Conservation (phyloP, 345 rosid species). For the Geranium rotundifolium region DNA sequence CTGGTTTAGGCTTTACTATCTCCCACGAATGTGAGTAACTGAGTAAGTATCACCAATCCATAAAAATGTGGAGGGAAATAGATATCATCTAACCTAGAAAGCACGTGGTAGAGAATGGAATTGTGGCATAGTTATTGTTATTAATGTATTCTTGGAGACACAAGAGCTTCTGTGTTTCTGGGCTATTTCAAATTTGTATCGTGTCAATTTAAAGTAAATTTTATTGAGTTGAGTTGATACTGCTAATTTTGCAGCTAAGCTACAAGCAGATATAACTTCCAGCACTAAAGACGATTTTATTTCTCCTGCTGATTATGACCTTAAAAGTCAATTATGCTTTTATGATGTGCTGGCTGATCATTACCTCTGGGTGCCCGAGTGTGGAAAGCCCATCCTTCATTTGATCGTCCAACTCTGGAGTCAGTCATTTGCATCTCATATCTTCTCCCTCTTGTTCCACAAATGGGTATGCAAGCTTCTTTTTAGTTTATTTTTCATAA, state of each 20-base stretch:
- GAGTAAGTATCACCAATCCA: neutral
- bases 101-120: no score
- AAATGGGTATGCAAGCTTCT: slow-evolving; percentile 61
- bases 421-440: slow-evolving; percentile 89
- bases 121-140: no score
- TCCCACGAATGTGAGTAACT: neutral
- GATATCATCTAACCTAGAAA: no score
- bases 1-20: neutral
- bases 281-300: slow-evolving; percentile 57
- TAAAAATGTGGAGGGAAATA: no score
- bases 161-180: no score
- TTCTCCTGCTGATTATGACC: slow-evolving; percentile 30
- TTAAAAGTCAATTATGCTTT: slow-evolving; percentile 55
- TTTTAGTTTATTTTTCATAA: neutral
- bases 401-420: slow-evolving; percentile 95
- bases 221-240: neutral
- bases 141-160: no score
- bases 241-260: slow-evolving; percentile 14
- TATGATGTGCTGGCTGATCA: slow-evolving; percentile 86
- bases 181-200: no score
- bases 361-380: slow-evolving; percentile 51
- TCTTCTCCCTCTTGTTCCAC: slow-evolving; percentile 78
- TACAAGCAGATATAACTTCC: slow-evolving; percentile 65
- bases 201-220: no score
- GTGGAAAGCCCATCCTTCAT: slow-evolving; percentile 68